Percentiles rank a stretch among this genome's conserved stretches.
Conservation (phyloP, 2,329 filamentous ascomycete species). For the Sporothrix curviconia region DNA sequence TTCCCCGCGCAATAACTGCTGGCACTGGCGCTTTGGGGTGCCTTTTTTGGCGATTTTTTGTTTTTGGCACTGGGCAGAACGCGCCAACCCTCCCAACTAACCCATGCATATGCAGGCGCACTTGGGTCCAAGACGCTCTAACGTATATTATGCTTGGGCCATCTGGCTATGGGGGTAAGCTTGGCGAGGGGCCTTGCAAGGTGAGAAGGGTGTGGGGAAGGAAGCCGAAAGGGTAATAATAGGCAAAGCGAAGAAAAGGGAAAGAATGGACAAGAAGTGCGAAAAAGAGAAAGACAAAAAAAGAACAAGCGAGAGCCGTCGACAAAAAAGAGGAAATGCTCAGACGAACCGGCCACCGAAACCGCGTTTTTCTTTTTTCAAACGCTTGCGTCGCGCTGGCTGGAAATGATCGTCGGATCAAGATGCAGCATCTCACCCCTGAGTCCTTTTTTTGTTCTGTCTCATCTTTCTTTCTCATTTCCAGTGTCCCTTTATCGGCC, state of each 20-base stretch:
- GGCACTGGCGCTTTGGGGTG: no score
- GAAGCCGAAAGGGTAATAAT: not conserved
- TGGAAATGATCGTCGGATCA: not conserved
- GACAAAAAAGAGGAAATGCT: slow-evolving; percentile 2
- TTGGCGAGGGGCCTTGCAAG: slow-evolving; percentile 1
- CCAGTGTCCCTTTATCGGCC: not conserved
- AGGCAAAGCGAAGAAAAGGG: not conserved
- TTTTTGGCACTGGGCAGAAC: no score
- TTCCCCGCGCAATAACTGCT: no score
- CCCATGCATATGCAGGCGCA: slow-evolving; percentile 7
- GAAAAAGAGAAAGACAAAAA: not conserved
- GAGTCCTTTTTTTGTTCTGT: not conserved
- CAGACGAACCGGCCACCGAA: not conserved
- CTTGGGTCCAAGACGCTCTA: not conserved
- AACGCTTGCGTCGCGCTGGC: not conserved
- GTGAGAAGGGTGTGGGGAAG: not conserved
- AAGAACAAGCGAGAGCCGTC: no score
- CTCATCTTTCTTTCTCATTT: not conserved
- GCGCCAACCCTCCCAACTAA: not conserved
- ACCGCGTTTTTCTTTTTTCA: not conserved
- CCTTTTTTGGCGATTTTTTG: no score
- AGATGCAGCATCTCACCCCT: slow-evolving; percentile 4
- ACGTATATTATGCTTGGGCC: not conserved
- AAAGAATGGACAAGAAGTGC: not conserved
- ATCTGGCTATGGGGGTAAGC: not conserved